Conservation (phyloP, 805 yeast species). For the Wickerhamomyces alni region DNA sequence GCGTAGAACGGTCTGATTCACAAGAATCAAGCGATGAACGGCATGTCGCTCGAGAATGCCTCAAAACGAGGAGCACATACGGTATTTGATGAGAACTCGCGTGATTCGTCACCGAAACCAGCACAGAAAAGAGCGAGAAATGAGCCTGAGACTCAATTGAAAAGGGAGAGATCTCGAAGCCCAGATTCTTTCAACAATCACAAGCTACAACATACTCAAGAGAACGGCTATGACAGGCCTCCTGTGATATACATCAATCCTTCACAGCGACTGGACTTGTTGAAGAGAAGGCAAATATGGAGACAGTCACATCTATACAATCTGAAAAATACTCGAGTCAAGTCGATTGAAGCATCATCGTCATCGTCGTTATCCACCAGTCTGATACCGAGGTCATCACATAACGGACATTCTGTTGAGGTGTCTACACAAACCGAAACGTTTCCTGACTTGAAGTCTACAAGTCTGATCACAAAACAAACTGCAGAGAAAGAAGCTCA, state of each 20-base stretch:
- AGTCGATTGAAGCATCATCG: no score
- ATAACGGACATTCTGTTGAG: slow-evolving; percentile 10
- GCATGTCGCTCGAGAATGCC: neutral
- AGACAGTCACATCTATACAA: slow-evolving; percentile 20
- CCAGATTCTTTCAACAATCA: neutral
- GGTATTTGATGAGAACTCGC: neutral
- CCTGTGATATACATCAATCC: slow-evolving; percentile 22
- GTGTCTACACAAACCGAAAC: slow-evolving; percentile 20
- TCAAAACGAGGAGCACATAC: neutral
- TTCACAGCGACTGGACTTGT: slow-evolving; percentile 19
- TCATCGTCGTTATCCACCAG: neutral
- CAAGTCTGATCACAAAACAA: slow-evolving; percentile 6
- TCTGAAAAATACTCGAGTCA: slow-evolving; percentile 6
- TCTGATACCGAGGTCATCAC: neutral
- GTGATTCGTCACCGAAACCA: no score
- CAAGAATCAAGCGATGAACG: no score
- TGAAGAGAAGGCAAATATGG: slow-evolving; percentile 23
- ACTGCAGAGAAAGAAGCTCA: slow-evolving; percentile 14
- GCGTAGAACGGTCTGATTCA: no score
- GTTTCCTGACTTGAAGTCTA: slow-evolving; percentile 15
- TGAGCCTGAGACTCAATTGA: neutral
- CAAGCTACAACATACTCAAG: neutral
- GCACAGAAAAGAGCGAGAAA: neutral
- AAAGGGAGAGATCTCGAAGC: slow-evolving; percentile 3
- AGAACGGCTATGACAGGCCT: slow-evolving; percentile 24